Percentiles rank a stretch among this genome's conserved stretches.
phyloP scores from a whole-genome alignment of 2,329 filamentous ascomycete species.

The Immersiporthe knoxdaviesiana region DNA sequence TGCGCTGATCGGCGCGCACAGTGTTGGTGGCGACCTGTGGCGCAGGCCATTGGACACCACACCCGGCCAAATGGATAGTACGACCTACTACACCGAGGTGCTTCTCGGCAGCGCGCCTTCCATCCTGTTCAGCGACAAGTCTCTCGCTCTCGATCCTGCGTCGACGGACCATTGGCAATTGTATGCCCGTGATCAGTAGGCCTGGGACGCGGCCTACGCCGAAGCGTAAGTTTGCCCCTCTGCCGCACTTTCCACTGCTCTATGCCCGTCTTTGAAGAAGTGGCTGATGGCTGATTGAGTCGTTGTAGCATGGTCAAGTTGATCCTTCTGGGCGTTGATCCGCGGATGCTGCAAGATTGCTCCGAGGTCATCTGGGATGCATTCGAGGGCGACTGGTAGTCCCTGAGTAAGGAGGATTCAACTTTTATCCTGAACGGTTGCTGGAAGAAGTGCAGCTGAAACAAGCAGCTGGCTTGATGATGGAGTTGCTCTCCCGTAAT shows the following conservation, averaged over 20 bases:
- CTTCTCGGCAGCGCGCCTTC: conserved; percentile 32
- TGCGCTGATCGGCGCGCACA: conserved; percentile 37
- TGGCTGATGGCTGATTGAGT: background rate
- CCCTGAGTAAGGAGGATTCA: background rate
- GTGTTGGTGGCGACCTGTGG: conserved; percentile 34
- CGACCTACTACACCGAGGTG: conserved; percentile 36
- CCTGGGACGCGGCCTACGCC: conserved; percentile 35
- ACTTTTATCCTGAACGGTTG: background rate
- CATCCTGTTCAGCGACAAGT: conserved; percentile 35
- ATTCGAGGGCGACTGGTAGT: conserved; percentile 25
- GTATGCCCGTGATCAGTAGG: conserved; percentile 32
- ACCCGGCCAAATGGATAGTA: conserved; percentile 32
- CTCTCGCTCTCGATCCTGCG: conserved; percentile 33
- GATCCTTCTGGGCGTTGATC: conserved; percentile 34
- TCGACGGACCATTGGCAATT: conserved; percentile 34
- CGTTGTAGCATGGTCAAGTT: conserved; percentile 37
- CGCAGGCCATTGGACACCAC: conserved; percentile 34
- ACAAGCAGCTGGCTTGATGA: background rate
- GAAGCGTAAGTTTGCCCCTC: conserved; percentile 35
- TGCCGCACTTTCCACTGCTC: background rate
- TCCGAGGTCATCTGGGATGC: conserved; percentile 34
- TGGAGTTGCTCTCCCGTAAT: background rate
- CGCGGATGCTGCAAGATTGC: conserved; percentile 34
- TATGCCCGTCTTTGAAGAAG: background rate
- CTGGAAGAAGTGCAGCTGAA: too few species aligned